Base-by-base conservation (phyloP, 805 yeast species). In the Candida chauliodis region DNA sequence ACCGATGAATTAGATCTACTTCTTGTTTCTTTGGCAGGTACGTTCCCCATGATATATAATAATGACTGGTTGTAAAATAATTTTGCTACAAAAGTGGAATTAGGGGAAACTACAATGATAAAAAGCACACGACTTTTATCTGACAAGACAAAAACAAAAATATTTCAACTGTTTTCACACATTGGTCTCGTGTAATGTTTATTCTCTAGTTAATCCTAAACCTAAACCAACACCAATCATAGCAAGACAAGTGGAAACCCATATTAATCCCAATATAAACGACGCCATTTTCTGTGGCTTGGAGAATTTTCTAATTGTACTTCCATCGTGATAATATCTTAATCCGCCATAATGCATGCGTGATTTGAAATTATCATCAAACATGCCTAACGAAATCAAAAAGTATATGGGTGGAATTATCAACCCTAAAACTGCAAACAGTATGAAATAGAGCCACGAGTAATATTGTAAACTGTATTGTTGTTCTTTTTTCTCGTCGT, bases 201-300 rank as follows among this genome's bases (percentile, higher is more conserved):
- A 26, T 14, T 36, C 20, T 30, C 43, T 37, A 14, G 40, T 36
- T 13, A 48, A 21, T 1, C 64, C 64, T 1, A 62, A 39, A 4
- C 66, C 69, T 17, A 66, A 45, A 3, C 70, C 71, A 5, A 66
- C 62, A 0, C 62, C 70, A 3, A 66, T 59, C 71, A 65, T 63
- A 15, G 69, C 60, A n/a, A 63, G 30, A 7, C 61, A 53, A 1
- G 56, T 43, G 13, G 44, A 29, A 5, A 62, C 32, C 73, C 73
- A 67, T 5, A 55, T 5, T 5, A 66, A 8, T 8, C 72, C 71
- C 3, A 63, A 17, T 2, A 46, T 34, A 7, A 58, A 45, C 44
- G 69, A 61, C 24, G 51, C 30, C 1, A 55, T 9, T 44, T 66
- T 66, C 46, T 67, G 73, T 22, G 46, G 17, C 22, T 30, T 44